Evolutionary conservation across 257 asterid species (phyloP).

Genomic region (Linderniella brevidens): DNA sequence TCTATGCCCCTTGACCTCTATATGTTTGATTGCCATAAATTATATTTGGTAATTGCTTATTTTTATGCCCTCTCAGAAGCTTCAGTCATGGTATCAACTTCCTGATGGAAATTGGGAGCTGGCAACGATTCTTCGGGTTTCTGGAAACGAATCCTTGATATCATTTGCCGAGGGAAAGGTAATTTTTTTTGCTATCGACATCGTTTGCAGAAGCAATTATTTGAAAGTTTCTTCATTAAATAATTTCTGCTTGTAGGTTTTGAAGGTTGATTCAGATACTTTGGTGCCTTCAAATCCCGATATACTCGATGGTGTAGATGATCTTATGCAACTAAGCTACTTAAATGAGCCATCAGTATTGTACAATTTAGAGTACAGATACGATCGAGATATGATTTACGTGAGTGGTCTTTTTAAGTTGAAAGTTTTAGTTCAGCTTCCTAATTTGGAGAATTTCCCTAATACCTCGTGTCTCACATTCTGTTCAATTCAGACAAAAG

Average conservation of each 20-base stretch:
- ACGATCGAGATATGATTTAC: constrained; percentile 66
- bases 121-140: constrained; percentile 50
- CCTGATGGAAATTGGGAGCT: constrained; percentile 96
- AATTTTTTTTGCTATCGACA: constrained; percentile 8
- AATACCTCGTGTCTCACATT: constrained; percentile 1
- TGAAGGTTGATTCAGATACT: constrained; percentile 49
- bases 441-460: constrained; percentile 5
- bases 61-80: neutral
- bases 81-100: constrained; percentile 14
- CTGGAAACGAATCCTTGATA: constrained; percentile 58
- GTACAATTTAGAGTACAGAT: constrained; percentile 87
- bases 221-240: constrained; percentile 11
- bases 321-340: constrained; percentile 97
- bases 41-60: too few species aligned
- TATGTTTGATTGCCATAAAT: too few species aligned
- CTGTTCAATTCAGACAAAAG: constrained; percentile 66
- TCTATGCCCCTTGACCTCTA: too few species aligned
- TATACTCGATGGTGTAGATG: constrained; percentile 97
- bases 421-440: constrained; percentile 6
- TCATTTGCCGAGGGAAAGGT: constrained; percentile 72
- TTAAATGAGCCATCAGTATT: constrained; percentile 90
- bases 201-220: constrained; percentile 4
- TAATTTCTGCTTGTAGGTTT: constrained; percentile 30
- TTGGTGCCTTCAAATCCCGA: constrained; percentile 86
- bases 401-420: constrained; percentile 29